Evolutionary conservation across 1,139 yeast genomes (phyloP), one percentile per base, ranked within the genome.

Genomic region (Kluyveromyces marxianus): DNA sequence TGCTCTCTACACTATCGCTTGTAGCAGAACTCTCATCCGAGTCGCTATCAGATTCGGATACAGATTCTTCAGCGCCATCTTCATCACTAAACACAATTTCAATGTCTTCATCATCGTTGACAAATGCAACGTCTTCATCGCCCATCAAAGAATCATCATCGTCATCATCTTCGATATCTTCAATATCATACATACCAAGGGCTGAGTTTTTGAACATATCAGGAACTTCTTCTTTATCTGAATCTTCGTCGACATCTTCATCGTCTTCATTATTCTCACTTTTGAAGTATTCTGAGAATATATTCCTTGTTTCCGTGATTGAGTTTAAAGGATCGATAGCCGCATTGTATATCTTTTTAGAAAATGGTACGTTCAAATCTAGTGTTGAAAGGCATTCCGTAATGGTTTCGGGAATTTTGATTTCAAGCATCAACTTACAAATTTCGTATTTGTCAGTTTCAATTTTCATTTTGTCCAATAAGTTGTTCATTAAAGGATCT

Each of bases 171-270:
- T 82, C 88, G 36, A 79, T 75, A 44, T 85, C 95, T 32, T 74
- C 83, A 44, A 86, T 81, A 56, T 90, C 97, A 60, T 85, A 90
- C 96, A 90, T 89, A 2, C 97, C 97, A 44, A 90, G 71, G 0
- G 97, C 87, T 0, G 97, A 89, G 60, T 90, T 88, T 44, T 83
- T 73, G 65, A 89, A 82, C 58, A 90, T 71, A 60, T 89, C 95
- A 0, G 95, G 90, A 0, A 89, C 77, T 46, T 86, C 95, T 42
- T 85, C 94, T 42, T 78, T 72, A 33, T 74, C 79, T 35, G 74
- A 70, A 32, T 79, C 87, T 38, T 82, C 94, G 4, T 72, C 79
- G n/a, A 69, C 79, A 10, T 74, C 75, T 43, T 75, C 83, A 35
- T 81, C 84, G 41, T 78, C 85, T 31, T 81, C 86, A 30, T 70